These are phyloP conservation scores for Tulasnella sp. DNA, from an alignment of 768 basidiomycete genomes.

Conservation along the genomic window DNA sequence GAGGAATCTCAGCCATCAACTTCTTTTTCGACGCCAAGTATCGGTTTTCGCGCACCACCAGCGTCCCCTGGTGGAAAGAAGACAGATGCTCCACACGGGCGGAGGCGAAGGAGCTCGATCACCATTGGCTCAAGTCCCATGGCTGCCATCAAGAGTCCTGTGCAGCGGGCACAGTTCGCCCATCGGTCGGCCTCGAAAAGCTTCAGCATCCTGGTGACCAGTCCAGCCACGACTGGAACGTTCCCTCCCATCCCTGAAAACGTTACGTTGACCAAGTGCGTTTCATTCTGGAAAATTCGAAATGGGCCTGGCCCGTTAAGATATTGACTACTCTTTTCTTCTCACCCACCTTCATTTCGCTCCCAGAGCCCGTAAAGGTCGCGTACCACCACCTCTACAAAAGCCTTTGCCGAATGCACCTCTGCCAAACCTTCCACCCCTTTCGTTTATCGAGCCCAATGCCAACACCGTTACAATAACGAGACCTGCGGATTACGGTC, in stretches of 20 bases:
- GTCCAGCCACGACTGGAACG: neutral
- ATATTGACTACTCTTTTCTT: neutral
- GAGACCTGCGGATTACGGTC: neutral
- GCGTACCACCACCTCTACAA: neutral
- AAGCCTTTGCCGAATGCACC: conserved; percentile 10
- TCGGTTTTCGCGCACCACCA: conserved; percentile 8
- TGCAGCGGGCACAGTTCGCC: conserved; percentile 10
- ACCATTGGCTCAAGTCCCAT: conserved; percentile 11
- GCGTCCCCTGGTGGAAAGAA: neutral
- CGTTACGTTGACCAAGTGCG: neutral
- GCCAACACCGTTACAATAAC: neutral
- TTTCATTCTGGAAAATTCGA: neutral
- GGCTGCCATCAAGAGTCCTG: conserved; percentile 14
- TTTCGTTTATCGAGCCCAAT: neutral
- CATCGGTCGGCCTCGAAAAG: neutral
- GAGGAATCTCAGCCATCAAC: neutral
- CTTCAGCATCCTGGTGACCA: neutral
- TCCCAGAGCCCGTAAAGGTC: conserved; percentile 2
- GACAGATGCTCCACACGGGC: neutral
- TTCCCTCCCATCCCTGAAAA: neutral
- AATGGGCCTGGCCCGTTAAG: neutral
- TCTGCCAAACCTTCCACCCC: neutral
- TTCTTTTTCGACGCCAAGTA: neutral
- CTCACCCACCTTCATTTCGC: neutral
- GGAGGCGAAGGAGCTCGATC: conserved; percentile 8